Evolutionary conservation across 192 early-diverging fungal genomes (phyloP), one percentile per base, ranked within the genome.

Genomic region (Blastocladiella britannica): DNA sequence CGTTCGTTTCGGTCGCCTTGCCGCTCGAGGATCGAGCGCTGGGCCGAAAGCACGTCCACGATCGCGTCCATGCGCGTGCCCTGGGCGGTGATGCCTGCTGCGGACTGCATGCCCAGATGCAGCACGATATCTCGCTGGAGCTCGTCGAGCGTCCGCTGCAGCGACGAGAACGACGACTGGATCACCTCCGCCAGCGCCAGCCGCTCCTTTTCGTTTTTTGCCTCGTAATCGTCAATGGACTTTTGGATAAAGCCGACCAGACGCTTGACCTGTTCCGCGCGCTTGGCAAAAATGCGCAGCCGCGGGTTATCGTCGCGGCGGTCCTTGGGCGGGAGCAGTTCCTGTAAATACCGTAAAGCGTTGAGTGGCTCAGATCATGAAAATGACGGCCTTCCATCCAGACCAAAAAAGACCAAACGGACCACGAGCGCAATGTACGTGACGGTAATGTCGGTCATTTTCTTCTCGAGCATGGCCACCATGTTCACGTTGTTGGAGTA

Each of bases 371-470:
- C n/a, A n/a, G n/a, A n/a, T n/a, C n/a, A n/a, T n/a, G n/a, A n/a
- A n/a, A n/a, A n/a, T n/a, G n/a, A n/a, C n/a, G n/a, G n/a, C n/a
- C n/a, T n/a, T n/a, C n/a, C n/a, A n/a, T n/a, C n/a, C n/a, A n/a
- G n/a, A n/a, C n/a, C n/a, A n/a, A n/a, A n/a, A n/a, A n/a, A n/a
- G n/a, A n/a, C n/a, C n/a, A n/a, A n/a, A n/a, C n/a, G n/a, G n/a
- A n/a, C n/a, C 15, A 47, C n/a, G 15, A 47, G 37, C 15, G 37
- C 37, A 47, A 47, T 47, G 37, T 47, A 47, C 15, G 37, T 47
- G 37, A 47, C 37, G 37, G 37, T 47, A 20, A 47, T 47, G 37
- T 47, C 37, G 37, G 37, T 47, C 37, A 47, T 47, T 47, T 47
- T 47, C 37, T 47, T 47, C n/a, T 47, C 37, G 15, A 47, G 37